phyloP scores from a whole-genome alignment of 352 stramenopile genomes.

The Saprolegnia parasitica region DNA sequence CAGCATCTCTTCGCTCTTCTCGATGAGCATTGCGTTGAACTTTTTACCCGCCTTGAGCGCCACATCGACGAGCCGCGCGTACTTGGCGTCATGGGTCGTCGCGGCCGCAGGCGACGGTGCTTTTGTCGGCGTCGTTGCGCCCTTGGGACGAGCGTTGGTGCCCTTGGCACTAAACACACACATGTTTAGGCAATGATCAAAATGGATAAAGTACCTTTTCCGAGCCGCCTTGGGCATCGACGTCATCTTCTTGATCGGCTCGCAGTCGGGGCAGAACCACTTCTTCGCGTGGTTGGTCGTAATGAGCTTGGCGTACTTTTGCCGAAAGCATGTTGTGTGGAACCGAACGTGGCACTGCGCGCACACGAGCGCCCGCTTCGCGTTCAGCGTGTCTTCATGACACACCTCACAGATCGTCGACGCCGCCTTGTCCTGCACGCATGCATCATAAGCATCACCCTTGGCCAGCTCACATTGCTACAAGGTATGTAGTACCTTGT shows the following conservation, averaged over 20 bases:
- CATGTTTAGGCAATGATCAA: background rate
- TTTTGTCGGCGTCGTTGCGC: conserved; percentile 28
- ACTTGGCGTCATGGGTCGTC: conserved; percentile 4
- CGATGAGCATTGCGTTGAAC: conserved; percentile 69
- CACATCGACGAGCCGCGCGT: conserved; percentile 51
- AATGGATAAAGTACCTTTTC: conserved; percentile 25
- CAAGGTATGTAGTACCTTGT: no score
- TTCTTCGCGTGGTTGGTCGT: conserved; percentile 50
- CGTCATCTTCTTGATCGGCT: conserved; percentile 37
- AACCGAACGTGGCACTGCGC: conserved; percentile 79
- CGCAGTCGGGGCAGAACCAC: conserved; percentile 79
- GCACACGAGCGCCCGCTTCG: conserved; percentile 63
- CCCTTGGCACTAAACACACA: background rate
- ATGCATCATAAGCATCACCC: no score
- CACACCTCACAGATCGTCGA: conserved; percentile 26
- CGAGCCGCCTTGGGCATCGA: conserved; percentile 36
- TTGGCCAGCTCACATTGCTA: no score
- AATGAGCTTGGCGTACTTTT: conserved; percentile 68
- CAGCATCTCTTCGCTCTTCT: conserved; percentile 74
- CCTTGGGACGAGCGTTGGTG: conserved; percentile 29
- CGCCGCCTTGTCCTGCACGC: conserved; percentile 12
- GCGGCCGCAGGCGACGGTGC: conserved; percentile 12
- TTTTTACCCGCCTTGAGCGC: conserved; percentile 60
- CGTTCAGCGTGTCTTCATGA: conserved; percentile 21
- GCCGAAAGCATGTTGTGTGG: conserved; percentile 77